Conservation (phyloP, 148 eudicot genomes). For the Chenopodium formosanum region DNA sequence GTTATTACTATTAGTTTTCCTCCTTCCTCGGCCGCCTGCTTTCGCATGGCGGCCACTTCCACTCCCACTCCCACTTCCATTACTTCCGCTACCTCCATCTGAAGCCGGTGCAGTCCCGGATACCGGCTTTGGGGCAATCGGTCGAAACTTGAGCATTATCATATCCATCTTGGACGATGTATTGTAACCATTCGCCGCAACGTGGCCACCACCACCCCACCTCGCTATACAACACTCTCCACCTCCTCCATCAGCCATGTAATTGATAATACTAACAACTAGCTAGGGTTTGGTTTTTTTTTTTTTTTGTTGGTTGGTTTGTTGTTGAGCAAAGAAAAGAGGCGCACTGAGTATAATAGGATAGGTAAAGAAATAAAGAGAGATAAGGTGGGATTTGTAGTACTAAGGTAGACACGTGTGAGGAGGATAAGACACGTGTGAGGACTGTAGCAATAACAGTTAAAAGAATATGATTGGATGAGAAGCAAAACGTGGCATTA, state of each 20-base stretch:
- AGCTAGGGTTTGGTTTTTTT: neutral
- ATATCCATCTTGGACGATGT: constrained; percentile 19
- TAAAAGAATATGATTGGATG: constrained; percentile 9
- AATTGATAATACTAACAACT: neutral
- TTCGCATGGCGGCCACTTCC: constrained; percentile 10
- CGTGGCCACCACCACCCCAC: constrained; percentile 13
- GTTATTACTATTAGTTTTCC: neutral
- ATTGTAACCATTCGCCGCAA: neutral
- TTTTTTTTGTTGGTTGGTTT: neutral
- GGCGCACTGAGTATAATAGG: neutral
- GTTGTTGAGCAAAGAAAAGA: neutral
- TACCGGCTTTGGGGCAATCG: constrained; percentile 22
- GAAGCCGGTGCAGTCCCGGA: neutral
- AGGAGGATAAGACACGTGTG: constrained; percentile 27
- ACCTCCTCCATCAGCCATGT: neutral
- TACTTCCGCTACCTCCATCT: neutral
- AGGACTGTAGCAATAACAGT: constrained; percentile 8
- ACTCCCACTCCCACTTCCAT: neutral
- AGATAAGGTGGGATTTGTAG: neutral
- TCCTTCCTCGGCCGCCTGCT: constrained; percentile 9
- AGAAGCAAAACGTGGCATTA: constrained; percentile 20
- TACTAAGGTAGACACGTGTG: constrained; percentile 22
- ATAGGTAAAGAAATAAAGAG: neutral
- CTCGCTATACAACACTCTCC: constrained; percentile 28
- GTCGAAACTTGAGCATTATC: constrained; percentile 25